Percentiles rank a stretch among this genome's conserved stretches.
phyloP scores from a whole-genome alignment of 1,284 basidiomycete genomes.

The Melampsora occidentalis region DNA sequence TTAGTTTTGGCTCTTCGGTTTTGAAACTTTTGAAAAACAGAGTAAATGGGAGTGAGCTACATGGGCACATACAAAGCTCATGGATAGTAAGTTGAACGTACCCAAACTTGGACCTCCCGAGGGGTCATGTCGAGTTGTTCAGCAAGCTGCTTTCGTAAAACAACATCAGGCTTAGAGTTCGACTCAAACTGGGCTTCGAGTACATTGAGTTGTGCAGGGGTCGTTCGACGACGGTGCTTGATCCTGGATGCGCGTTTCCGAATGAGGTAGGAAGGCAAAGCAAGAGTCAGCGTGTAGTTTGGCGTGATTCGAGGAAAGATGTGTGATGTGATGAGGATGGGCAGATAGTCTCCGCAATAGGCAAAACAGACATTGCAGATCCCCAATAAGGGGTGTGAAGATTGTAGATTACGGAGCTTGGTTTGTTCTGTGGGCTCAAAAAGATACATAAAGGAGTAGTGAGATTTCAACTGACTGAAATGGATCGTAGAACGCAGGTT shows the following conservation, averaged over 20 bases:
- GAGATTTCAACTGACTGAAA: too few species aligned
- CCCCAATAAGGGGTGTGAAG: too few species aligned
- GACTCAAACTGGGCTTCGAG: constrained; percentile 78
- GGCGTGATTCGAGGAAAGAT: too few species aligned
- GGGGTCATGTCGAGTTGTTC: constrained; percentile 82
- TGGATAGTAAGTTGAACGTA: constrained; percentile 15
- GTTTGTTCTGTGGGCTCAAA: too few species aligned
- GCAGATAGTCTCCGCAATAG: too few species aligned
- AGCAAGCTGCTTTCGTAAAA: constrained; percentile 72
- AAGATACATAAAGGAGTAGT: too few species aligned
- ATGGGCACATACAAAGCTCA: background rate
- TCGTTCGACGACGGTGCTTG: constrained; percentile 52
- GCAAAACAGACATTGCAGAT: too few species aligned
- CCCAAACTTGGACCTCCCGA: constrained; percentile 80
- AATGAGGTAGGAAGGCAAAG: too few species aligned
- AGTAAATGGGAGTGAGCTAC: background rate
- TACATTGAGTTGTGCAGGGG: constrained; percentile 56
- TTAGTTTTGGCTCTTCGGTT: constrained; percentile 53
- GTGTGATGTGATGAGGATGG: too few species aligned
- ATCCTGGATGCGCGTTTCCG: constrained; percentile 44
- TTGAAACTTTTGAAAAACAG: constrained; percentile 49
- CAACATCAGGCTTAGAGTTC: constrained; percentile 84
- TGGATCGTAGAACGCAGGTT: too few species aligned
- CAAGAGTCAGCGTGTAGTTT: too few species aligned
- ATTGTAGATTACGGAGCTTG: too few species aligned